A percentile compares a stretch with the other conserved stretches of the same genome.
phyloP scores from a whole-genome alignment of 768 basidiomycete genomes.

The Pleurotus citrinopileatus region DNA sequence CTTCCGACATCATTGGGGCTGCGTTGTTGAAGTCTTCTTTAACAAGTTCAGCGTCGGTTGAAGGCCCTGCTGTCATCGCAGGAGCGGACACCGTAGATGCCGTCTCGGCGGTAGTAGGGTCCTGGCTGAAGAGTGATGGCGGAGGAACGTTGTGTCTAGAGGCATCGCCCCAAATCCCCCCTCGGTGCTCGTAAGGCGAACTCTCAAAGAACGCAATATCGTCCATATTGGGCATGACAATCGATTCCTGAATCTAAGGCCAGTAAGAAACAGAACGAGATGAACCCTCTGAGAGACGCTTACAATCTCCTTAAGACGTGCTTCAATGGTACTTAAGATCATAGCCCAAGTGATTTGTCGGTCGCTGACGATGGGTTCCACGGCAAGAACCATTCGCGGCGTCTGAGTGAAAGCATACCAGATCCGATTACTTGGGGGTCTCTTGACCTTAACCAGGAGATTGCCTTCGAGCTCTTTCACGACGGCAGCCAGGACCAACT shows the following conservation, averaged over 20 bases:
- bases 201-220: conserved; percentile 97
- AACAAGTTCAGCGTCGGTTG: neutral
- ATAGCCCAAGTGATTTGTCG: conserved; percentile 93
- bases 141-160: conserved; percentile 37
- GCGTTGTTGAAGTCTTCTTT: neutral
- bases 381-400: conserved; percentile 84
- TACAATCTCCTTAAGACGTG: conserved; percentile 85
- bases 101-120: conserved; percentile 24
- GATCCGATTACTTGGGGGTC: conserved; percentile 92
- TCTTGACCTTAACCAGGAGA: conserved; percentile 83
- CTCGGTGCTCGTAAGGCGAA: conserved; percentile 55
- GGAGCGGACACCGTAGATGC: conserved; percentile 37
- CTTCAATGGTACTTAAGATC: conserved; percentile 88
- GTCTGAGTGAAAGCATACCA: conserved; percentile 95
- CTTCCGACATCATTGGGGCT: neutral
- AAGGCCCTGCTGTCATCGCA: conserved; percentile 11
- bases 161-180: conserved; percentile 89
- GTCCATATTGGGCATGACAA: conserved; percentile 98
- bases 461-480: conserved; percentile 91
- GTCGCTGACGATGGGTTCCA: conserved; percentile 93
- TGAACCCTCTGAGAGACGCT: conserved; percentile 22
- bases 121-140: conserved; percentile 16
- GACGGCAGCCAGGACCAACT: conserved; percentile 85
- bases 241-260: conserved; percentile 82
- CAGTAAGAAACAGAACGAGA: neutral